Evolutionary conservation across 257 asterid species (phyloP), one percentile per base, ranked within the genome.

Genomic region (Solanum paucissectum): DNA sequence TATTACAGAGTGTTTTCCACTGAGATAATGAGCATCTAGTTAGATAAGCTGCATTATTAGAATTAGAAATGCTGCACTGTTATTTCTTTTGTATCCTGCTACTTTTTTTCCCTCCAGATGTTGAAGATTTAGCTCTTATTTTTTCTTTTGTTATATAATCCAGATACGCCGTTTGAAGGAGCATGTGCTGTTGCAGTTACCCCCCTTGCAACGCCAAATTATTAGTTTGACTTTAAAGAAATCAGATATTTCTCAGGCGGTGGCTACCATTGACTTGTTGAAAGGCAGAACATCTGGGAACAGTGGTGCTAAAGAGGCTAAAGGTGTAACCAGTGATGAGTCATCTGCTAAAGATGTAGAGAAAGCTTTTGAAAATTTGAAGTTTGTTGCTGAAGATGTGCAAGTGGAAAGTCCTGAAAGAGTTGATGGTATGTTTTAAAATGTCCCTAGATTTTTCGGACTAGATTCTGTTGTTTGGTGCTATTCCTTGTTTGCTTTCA

Each of bases 141-240:
- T 44, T 84, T 87, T 25, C 38, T 62, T 49, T 84, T 88, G 52
- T 88, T 85, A 66, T 84, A 69, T 88, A 29, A 81, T 86, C 87
- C 95, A 97, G 99, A 94, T 95, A 90, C 92, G 99, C 81, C 99
- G 99, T 88, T 90, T 97, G 83, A 97, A 97, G 95, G 95, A 94
- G 89, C 98, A 97, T 42, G 99, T 97, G 84, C 89, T 95, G 91
- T 92, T 92, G 38, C 96, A 97, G 91, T 90, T 97, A 86, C 99
- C 99, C 29, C 98, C 99, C 79, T 92, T 92, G 92, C 98, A 96
- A 32, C 98, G 99, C 75, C 97, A 97, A 91, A 93, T 97, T 52
- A 92, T 97, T 87, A 94, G 93, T 52, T 88, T 97, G 89, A 93
- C 90, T 89, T 90, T 97, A 90, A 94, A 84, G 88, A 93, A 85